Evolutionary conservation across 345 rosid species (phyloP).

Genomic region (Eucalyptus leucophloia): DNA sequence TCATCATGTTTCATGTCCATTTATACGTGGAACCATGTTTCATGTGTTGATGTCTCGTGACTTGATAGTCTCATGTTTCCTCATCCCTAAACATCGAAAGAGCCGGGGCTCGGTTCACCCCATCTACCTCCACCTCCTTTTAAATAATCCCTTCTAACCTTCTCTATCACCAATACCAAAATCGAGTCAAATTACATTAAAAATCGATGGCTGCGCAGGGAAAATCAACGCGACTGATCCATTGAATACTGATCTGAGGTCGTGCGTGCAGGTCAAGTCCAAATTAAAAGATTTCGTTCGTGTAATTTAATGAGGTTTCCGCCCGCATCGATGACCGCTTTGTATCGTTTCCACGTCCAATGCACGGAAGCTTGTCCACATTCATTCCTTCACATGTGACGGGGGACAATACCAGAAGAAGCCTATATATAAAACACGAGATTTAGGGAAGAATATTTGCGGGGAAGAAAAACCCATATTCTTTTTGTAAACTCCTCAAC

Average conservation of each 20-base stretch:
- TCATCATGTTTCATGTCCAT: background rate
- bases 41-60: background rate
- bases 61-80: background rate
- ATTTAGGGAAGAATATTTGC: background rate
- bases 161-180: background rate
- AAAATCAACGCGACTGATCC: conserved; percentile 8
- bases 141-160: background rate
- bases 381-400: conserved; percentile 9
- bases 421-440: background rate
- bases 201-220: background rate
- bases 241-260: conserved; percentile 18
- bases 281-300: background rate
- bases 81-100: background rate
- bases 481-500: background rate
- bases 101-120: background rate
- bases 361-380: conserved; percentile 15
- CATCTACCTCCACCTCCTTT: background rate
- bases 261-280: background rate
- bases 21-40: background rate
- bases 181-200: background rate
- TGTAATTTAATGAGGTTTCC: background rate
- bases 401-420: background rate
- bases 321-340: conserved; percentile 1
- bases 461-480: background rate
- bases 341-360: background rate